Percentiles rank a stretch among this genome's conserved stretches.
These are phyloP conservation scores for Chrysanthemum makinoi DNA, from an alignment of 129 eudicot species.

Conservation along the genomic window DNA sequence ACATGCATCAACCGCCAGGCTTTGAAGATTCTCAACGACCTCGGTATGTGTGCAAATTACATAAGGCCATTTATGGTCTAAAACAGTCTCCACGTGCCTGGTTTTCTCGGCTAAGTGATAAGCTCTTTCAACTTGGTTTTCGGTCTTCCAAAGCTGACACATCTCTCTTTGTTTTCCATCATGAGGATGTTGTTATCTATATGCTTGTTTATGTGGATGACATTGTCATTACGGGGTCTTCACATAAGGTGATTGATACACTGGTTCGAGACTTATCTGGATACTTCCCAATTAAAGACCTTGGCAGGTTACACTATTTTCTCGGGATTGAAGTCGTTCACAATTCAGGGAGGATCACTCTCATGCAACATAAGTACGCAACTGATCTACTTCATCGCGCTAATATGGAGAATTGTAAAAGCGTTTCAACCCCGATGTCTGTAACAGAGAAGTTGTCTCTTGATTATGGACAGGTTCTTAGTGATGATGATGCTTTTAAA, in stretches of 20 bases:
- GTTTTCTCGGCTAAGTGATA: conserved; percentile 6
- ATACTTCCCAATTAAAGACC: neutral
- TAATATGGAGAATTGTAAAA: conserved; percentile 1
- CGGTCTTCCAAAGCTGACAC: conserved; percentile 8
- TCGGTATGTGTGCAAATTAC: neutral
- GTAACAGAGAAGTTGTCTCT: neutral
- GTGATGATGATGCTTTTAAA: no score
- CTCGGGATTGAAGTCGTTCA: neutral
- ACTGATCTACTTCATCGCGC: neutral
- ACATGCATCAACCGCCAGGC: conserved; percentile 8
- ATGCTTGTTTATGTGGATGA: conserved; percentile 10
- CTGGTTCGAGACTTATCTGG: neutral
- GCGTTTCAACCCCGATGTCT: neutral
- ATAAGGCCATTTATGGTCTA: neutral
- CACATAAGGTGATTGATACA: neutral
- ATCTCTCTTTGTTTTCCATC: neutral
- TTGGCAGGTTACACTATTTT: neutral
- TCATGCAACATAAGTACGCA: neutral
- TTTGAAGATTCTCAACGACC: neutral
- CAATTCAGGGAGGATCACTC: no score
- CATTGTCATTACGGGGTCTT: neutral
- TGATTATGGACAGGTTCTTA: neutral
- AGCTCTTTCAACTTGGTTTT: conserved; percentile 4
- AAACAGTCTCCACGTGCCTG: conserved; percentile 7
- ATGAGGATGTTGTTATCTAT: neutral